phyloP scores from a whole-genome alignment of 2,329 filamentous ascomycete species.

The Fusarium sp. region DNA sequence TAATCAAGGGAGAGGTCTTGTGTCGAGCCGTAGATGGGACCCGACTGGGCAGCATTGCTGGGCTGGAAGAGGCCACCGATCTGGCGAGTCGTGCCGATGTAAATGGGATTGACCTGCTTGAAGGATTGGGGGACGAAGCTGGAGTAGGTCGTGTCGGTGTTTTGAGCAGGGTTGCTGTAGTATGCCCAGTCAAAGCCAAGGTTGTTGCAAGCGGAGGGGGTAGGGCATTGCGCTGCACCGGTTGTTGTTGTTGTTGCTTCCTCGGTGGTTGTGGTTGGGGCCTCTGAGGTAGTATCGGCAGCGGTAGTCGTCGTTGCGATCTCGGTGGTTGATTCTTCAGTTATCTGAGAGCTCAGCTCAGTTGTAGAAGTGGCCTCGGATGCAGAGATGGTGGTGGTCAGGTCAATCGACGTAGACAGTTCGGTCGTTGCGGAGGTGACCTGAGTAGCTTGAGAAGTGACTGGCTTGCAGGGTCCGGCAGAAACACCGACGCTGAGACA shows the following conservation, averaged over 20 bases:
- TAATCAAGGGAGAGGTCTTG: rapidly evolving
- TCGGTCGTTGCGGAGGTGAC: not conserved
- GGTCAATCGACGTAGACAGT: not conserved
- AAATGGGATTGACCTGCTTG: not conserved
- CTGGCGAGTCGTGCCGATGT: not conserved
- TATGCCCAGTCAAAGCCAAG: conserved; percentile 14
- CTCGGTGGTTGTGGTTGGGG: not conserved
- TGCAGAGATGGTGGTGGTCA: not conserved
- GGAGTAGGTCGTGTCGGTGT: conserved; percentile 12
- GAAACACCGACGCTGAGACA: not conserved
- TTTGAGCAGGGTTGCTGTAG: not conserved
- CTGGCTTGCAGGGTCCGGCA: conserved; percentile 10
- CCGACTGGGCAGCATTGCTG: rapidly evolving
- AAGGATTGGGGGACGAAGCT: not conserved
- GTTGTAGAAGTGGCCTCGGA: not conserved
- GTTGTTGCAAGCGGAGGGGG: not conserved
- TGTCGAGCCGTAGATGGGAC: not conserved
- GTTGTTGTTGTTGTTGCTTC: not conserved
- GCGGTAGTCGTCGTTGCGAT: not conserved
- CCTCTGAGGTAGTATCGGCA: not conserved
- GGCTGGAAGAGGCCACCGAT: not conserved
- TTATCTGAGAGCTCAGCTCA: not conserved
- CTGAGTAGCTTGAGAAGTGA: not conserved
- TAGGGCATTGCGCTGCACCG: not conserved
- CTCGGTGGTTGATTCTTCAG: not conserved